Conservation (phyloP, 2,329 filamentous ascomycete species). For the Phoma herbarum region DNA sequence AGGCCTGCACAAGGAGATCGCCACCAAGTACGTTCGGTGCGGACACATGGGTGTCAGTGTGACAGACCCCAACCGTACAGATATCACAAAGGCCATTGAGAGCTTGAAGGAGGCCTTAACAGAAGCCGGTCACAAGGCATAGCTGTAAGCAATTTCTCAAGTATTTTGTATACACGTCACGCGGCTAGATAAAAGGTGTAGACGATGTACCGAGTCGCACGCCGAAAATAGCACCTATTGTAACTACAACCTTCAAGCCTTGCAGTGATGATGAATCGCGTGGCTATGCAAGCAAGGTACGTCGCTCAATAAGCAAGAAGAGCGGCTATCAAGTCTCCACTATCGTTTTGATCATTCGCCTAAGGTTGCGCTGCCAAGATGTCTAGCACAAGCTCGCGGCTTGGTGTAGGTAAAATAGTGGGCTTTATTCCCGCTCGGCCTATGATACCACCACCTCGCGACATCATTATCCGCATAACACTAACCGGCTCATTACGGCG, state of each 20-base stretch:
- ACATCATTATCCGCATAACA: neutral
- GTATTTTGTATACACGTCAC: conserved; percentile 10
- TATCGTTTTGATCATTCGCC: neutral
- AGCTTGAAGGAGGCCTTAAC: conserved; percentile 77
- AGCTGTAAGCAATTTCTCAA: neutral
- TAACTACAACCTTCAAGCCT: neutral
- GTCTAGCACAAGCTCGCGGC: conserved; percentile 3
- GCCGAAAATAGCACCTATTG: conserved; percentile 2
- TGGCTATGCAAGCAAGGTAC: conserved; percentile 5
- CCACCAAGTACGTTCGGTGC: conserved; percentile 90
- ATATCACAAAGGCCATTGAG: conserved; percentile 84
- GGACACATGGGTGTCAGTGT: conserved; percentile 98
- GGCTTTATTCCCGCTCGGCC: conserved; percentile 18
- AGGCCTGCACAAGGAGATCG: conserved; percentile 95
- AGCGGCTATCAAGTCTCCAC: neutral
- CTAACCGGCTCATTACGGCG: conserved; percentile 1
- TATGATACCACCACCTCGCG: conserved; percentile 11
- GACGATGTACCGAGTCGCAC: neutral
- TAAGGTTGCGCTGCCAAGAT: conserved; percentile 9
- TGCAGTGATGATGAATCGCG: neutral
- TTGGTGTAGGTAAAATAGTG: conserved; percentile 13
- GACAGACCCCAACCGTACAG: conserved; percentile 78
- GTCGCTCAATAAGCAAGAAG: neutral
- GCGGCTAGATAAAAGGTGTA: neutral
- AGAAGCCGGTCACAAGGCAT: conserved; percentile 72